A percentile compares a stretch with the other conserved stretches of the same genome.
Conservation (phyloP, 2,329 filamentous ascomycete genomes). For the Pestalotiopsis sp. region DNA sequence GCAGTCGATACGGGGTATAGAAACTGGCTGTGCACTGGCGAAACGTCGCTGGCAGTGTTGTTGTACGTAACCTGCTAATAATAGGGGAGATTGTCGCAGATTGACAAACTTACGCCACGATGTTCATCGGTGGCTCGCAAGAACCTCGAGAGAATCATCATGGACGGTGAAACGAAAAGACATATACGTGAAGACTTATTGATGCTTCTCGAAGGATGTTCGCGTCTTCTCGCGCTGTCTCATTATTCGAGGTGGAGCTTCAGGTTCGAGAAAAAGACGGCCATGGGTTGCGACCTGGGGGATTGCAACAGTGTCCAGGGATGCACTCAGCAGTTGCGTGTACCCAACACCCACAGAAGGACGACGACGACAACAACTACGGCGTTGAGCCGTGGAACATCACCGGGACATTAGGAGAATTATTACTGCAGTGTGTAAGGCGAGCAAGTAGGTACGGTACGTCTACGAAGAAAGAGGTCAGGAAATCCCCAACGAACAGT, state of each 20-base stretch:
- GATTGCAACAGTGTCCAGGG: neutral
- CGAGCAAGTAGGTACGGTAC: no score
- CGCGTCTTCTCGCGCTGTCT: neutral
- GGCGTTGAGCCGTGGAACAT: neutral
- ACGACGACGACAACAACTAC: neutral
- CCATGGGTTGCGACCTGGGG: neutral
- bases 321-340: neutral
- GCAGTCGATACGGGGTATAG: neutral
- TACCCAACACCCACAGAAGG: neutral
- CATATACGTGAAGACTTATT: neutral
- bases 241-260: neutral
- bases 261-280: neutral
- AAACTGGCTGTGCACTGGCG: neutral
- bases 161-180: neutral
- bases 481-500: neutral
- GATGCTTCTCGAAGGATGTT: neutral
- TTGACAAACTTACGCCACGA: neutral
- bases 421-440: no score
- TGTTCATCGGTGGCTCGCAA: neutral
- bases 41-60: neutral
- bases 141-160: neutral
- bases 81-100: neutral
- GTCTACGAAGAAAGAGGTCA: no score
- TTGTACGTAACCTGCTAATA: neutral
- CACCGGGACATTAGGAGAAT: neutral